phyloP scores from a whole-genome alignment of 1,139 yeast genomes.

The Pichia terricola region DNA sequence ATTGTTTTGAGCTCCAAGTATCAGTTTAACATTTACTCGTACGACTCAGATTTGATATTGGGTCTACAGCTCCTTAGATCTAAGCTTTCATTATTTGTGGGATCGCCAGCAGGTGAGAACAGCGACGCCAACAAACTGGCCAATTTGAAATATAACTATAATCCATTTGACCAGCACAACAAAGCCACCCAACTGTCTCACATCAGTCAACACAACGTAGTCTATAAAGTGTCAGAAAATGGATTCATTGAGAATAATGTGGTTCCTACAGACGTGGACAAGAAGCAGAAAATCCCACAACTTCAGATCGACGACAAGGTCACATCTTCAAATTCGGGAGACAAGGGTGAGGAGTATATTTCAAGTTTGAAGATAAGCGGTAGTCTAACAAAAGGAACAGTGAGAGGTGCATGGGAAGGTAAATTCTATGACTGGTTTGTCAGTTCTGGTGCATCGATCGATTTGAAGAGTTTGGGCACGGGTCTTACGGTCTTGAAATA shows the following conservation, averaged over 20 bases:
- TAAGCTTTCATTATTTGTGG: slow-evolving; percentile 12
- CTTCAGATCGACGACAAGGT: no score
- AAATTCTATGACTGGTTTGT: slow-evolving; percentile 69
- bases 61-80: slow-evolving; percentile 76
- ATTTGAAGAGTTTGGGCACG: slow-evolving; percentile 14
- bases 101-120: slow-evolving; percentile 1
- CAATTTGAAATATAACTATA: not conserved
- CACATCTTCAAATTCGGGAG: not conserved
- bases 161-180: slow-evolving; percentile 6
- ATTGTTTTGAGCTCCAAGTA: slow-evolving; percentile 78
- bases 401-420: slow-evolving; percentile 82
- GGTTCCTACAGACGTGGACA: no score
- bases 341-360: slow-evolving; percentile 9
- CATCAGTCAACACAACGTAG: slow-evolving; percentile 6
- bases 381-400: slow-evolving; percentile 50
- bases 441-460: slow-evolving; percentile 60
- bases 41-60: slow-evolving; percentile 74
- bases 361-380: slow-evolving; percentile 73
- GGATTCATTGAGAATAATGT: slow-evolving; percentile 5
- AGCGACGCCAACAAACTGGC: no score
- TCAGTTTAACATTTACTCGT: slow-evolving; percentile 85
- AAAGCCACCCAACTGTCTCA: not conserved
- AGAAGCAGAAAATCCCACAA: no score
- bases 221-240: slow-evolving; percentile 8
- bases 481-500: slow-evolving; percentile 18